phyloP scores from a whole-genome alignment of 1,284 basidiomycete genomes.

The Puccinia brachypodii region DNA sequence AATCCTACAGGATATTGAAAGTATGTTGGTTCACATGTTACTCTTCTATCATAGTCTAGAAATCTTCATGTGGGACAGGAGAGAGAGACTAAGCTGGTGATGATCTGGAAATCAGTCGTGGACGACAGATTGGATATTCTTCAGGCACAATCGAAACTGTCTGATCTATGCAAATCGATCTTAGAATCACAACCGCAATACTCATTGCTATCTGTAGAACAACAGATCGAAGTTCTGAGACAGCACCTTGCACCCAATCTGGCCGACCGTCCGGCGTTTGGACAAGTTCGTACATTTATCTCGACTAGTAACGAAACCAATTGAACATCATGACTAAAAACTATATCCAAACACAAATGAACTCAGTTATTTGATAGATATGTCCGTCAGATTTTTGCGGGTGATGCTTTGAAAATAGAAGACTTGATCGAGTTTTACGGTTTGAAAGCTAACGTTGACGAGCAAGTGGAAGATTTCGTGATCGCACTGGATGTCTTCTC shows the following conservation, averaged over 20 bases:
- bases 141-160: constrained; percentile 62
- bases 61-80: background rate
- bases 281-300: constrained; percentile 49
- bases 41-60: background rate
- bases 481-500: constrained; percentile 60
- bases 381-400: constrained; percentile 56
- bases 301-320: background rate
- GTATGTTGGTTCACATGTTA: constrained; percentile 24
- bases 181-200: constrained; percentile 46
- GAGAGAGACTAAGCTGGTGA: background rate
- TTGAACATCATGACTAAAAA: background rate
- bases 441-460: constrained; percentile 59
- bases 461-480: constrained; percentile 58
- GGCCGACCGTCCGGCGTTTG: constrained; percentile 29
- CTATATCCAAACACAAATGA: background rate
- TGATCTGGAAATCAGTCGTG: constrained; percentile 53
- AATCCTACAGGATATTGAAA: constrained; percentile 56
- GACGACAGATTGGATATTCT: constrained; percentile 63
- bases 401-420: constrained; percentile 59
- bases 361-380: constrained; percentile 50
- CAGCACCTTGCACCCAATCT: constrained; percentile 41
- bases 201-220: constrained; percentile 44
- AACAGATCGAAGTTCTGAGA: constrained; percentile 49
- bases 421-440: constrained; percentile 62
- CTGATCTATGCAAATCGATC: constrained; percentile 50